A percentile compares a stretch with the other conserved stretches of the same genome.
Evolutionary conservation across 345 rosid genomes (phyloP).

Genomic region (Arabidopsis arenosa): DNA sequence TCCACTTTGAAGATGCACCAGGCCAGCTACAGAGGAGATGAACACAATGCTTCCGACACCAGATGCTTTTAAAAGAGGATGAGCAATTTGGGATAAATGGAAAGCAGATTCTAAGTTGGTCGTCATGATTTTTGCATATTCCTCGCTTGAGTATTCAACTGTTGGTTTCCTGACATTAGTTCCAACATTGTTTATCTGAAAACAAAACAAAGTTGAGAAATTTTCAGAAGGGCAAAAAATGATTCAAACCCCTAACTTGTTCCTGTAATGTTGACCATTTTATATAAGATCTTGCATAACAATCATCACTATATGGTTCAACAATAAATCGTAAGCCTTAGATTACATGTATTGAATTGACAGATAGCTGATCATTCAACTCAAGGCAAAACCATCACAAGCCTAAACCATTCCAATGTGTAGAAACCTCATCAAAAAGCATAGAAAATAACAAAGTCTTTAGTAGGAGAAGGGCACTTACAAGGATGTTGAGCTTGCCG

Average conservation of each 20-base stretch:
- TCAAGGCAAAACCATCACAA: conserved; percentile 10
- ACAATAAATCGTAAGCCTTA: not conserved
- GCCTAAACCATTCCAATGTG: not conserved
- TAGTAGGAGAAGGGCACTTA: conserved; percentile 37
- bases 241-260: conserved; percentile 12
- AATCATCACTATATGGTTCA: conserved; percentile 2
- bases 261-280: not conserved
- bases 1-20: conserved; percentile 55
- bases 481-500: conserved; percentile 76
- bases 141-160: conserved; percentile 69
- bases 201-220: conserved; percentile 19
- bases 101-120: conserved; percentile 81
- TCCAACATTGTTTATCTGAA: conserved; percentile 88
- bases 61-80: conserved; percentile 88
- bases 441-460: not conserved
- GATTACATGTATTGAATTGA: not conserved
- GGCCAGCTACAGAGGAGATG: conserved; percentile 85
- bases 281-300: not conserved
- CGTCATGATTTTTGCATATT: conserved; percentile 58
- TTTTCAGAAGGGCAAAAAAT: not conserved
- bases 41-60: conserved; percentile 79
- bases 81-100: conserved; percentile 78
- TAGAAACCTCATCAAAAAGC: not conserved
- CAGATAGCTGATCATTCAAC: not conserved
- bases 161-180: conserved; percentile 85